Conservation (phyloP, 495 filamentous ascomycete species). For the Chaetomium tenue region DNA sequence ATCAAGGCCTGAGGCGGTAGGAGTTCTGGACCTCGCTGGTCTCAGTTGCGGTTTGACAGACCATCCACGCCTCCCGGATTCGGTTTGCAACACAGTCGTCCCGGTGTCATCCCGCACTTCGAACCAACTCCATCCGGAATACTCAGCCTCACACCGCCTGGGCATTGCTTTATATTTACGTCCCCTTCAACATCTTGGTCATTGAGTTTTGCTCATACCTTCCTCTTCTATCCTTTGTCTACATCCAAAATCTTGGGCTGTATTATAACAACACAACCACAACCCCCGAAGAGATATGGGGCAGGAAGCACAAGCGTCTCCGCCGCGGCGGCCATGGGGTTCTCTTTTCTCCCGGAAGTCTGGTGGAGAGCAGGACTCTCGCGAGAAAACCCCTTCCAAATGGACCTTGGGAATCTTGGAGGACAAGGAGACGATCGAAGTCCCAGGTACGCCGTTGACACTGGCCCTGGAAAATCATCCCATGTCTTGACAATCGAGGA, state of each 20-base stretch:
- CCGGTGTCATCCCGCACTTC: neutral
- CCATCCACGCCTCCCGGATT: neutral
- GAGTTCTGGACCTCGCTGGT: constrained; percentile 1
- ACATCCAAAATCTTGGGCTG: neutral
- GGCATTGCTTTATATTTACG: neutral
- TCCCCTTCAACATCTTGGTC: neutral
- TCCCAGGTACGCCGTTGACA: constrained; percentile 66
- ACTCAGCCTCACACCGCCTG: neutral
- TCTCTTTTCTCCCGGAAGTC: constrained; percentile 23
- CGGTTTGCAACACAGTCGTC: neutral
- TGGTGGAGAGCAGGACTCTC: constrained; percentile 2
- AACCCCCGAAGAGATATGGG: constrained; percentile 12
- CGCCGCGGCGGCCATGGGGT: constrained; percentile 22
- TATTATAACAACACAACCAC: neutral
- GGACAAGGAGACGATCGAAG: constrained; percentile 80
- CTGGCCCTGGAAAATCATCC: no score
- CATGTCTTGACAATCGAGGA: no score
- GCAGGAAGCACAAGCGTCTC: constrained; percentile 7
- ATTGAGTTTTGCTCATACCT: neutral
- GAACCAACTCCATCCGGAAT: neutral
- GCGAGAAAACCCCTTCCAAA: constrained; percentile 36
- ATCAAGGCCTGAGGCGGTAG: constrained; percentile 7
- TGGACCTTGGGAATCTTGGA: constrained; percentile 85
- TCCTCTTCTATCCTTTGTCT: neutral
- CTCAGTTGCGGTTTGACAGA: constrained; percentile 12